These are phyloP conservation scores for Heritiera fomes DNA, from an alignment of 345 rosid genomes.

Conservation along the genomic window DNA sequence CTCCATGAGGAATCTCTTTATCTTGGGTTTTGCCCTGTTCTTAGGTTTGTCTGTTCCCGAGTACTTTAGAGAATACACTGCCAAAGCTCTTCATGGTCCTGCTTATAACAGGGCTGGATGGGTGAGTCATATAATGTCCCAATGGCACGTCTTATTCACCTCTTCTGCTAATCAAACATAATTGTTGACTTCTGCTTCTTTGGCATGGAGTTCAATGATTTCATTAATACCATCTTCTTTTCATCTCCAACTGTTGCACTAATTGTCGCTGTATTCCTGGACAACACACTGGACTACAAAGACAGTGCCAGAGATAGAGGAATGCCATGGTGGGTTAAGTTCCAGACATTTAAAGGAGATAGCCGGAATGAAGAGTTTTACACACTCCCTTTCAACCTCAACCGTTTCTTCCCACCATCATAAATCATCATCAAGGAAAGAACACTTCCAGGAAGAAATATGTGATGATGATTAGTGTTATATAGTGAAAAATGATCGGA, in stretches of 20 bases:
- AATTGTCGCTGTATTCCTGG: slow-evolving; percentile 75
- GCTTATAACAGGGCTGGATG: slow-evolving; percentile 87
- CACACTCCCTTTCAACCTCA: slow-evolving; percentile 92
- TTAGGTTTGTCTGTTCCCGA: slow-evolving; percentile 85
- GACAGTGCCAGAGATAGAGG: slow-evolving; percentile 88
- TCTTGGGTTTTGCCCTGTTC: slow-evolving; percentile 77
- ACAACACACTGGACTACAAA: slow-evolving; percentile 89
- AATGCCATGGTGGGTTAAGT: slow-evolving; percentile 96
- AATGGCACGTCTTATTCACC: neutral
- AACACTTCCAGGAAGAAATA: slow-evolving; percentile 23
- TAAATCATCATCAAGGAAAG: slow-evolving; percentile 33
- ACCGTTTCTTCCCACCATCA: slow-evolving; percentile 97
- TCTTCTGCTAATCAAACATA: neutral
- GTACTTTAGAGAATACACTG: slow-evolving; percentile 79
- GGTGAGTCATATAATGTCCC: slow-evolving; percentile 40
- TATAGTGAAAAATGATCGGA: slow-evolving; percentile 8
- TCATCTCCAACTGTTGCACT: slow-evolving; percentile 89
- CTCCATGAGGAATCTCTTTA: slow-evolving; percentile 95
- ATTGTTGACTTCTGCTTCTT: neutral
- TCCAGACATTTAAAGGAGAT: slow-evolving; percentile 85
- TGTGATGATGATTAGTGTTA: neutral
- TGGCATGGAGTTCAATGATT: slow-evolving; percentile 81
- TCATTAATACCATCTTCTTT: slow-evolving; percentile 87
- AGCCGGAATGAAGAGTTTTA: slow-evolving; percentile 90
- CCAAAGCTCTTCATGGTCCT: slow-evolving; percentile 89